Evolutionary conservation across 176 grass and related monocot genomes (phyloP).

Genomic region (Oryza glumipatula): DNA sequence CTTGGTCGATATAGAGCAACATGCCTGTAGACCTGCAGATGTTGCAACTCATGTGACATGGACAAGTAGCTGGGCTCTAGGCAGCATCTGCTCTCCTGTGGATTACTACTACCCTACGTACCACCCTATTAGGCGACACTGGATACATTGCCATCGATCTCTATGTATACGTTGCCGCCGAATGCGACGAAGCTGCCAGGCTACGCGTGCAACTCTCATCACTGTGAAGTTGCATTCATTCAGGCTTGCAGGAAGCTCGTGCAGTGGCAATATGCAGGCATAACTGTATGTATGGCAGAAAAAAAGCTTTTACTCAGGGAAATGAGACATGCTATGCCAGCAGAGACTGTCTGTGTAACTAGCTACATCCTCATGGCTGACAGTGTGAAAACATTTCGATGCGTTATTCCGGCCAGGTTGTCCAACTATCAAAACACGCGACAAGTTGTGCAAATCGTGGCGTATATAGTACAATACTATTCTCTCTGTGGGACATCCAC

Average conservation of each 20-base stretch:
- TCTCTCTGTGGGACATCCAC: background rate
- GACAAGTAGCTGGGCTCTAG: background rate
- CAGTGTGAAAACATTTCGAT: background rate
- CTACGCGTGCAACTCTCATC: background rate
- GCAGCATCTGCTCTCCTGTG: background rate
- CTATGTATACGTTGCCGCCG: background rate
- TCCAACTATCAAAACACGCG: background rate
- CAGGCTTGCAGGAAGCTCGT: background rate
- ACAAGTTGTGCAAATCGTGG: constrained; percentile 6
- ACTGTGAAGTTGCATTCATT: background rate
- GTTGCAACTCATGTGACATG: constrained; percentile 10
- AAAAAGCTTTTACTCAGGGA: background rate
- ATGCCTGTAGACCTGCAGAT: background rate
- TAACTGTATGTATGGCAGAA: no score
- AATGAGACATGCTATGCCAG: background rate
- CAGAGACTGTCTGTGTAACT: background rate
- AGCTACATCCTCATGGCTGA: background rate
- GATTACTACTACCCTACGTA: background rate
- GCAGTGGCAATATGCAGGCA: background rate
- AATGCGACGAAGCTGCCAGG: constrained; percentile 24
- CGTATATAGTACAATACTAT: background rate
- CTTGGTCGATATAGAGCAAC: background rate
- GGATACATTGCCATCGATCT: background rate
- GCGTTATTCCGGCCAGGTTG: background rate
- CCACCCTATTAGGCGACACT: background rate